A percentile compares a stretch with the other conserved stretches of the same genome.
Evolutionary conservation across 805 yeast species (phyloP).

Genomic region (Starmera dryadoides): DNA sequence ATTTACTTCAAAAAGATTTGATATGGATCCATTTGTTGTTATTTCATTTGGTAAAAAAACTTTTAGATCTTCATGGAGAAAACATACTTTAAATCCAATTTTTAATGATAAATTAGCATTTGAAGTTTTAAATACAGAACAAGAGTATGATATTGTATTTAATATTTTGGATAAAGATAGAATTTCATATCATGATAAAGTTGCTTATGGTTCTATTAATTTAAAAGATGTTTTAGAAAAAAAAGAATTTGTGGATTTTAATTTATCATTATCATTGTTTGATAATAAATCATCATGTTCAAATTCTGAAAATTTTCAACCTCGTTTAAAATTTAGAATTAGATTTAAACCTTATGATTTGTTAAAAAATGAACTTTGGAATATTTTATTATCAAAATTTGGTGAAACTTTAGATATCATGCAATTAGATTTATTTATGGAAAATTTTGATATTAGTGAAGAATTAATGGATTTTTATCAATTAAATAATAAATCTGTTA

Average conservation of each 20-base stretch:
- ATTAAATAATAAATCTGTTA: conserved; percentile 10
- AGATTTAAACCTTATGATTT: conserved; percentile 60
- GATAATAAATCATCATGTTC: conserved; percentile 10
- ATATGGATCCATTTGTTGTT: conserved; percentile 95
- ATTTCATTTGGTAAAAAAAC: conserved; percentile 85
- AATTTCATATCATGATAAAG: conserved; percentile 75
- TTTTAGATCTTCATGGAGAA: conserved; percentile 75
- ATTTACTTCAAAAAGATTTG: conserved; percentile 64
- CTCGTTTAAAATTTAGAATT: conserved; percentile 51
- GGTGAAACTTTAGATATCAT: conserved; percentile 36
- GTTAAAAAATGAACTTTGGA: conserved; percentile 67
- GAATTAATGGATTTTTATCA: conserved; percentile 14
- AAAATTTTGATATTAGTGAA: conserved; percentile 17
- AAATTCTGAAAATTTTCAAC: conserved; percentile 37
- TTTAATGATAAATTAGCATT: conserved; percentile 77
- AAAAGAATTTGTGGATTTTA: conserved; percentile 19
- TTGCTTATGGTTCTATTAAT: conserved; percentile 59
- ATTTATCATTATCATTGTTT: conserved; percentile 28
- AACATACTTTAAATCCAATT: conserved; percentile 76
- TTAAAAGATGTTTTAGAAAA: conserved; percentile 36
- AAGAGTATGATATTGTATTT: conserved; percentile 57
- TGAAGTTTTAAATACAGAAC: conserved; percentile 62
- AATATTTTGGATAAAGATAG: conserved; percentile 80
- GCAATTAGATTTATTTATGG: conserved; percentile 61
- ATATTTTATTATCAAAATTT: conserved; percentile 48